phyloP scores from a whole-genome alignment of 768 basidiomycete genomes.

The Boletus subcaerulescens region DNA sequence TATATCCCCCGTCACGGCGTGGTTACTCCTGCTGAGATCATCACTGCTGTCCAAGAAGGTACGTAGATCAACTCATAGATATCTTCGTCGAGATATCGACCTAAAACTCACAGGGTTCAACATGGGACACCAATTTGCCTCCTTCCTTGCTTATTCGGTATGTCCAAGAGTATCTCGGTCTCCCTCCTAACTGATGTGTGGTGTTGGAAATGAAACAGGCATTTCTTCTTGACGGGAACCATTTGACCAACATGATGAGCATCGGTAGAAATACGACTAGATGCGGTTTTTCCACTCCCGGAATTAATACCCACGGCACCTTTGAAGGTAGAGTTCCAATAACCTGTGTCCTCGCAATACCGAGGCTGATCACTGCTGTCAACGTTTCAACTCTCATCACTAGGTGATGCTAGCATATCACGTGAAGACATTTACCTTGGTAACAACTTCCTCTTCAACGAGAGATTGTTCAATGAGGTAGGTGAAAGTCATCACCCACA shows the following conservation, averaged over 20 bases:
- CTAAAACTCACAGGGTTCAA: slow-evolving; percentile 16
- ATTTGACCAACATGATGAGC: slow-evolving; percentile 25
- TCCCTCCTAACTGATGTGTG: not conserved
- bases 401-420: not conserved
- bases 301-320: slow-evolving; percentile 20
- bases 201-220: slow-evolving; percentile 5
- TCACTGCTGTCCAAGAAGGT: slow-evolving; percentile 22
- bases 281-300: slow-evolving; percentile 1
- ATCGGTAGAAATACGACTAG: slow-evolving; percentile 20
- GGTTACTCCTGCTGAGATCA: slow-evolving; percentile 17
- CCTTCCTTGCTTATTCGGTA: slow-evolving; percentile 15
- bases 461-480: not conserved
- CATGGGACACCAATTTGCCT: slow-evolving; percentile 13
- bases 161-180: not conserved
- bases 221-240: slow-evolving; percentile 25
- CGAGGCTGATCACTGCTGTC: not conserved
- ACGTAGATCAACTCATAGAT: not conserved
- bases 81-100: not conserved
- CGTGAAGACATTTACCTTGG: not conserved
- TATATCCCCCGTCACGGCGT: slow-evolving; percentile 18
- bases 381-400: not conserved
- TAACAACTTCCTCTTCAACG: not conserved
- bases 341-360: not conserved
- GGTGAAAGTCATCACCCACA: not conserved
- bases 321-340: slow-evolving; percentile 16